Percentiles rank a stretch among this genome's conserved stretches.
Evolutionary conservation across 2,329 filamentous ascomycete genomes (phyloP).

Genomic region (Phialocephala sp.): DNA sequence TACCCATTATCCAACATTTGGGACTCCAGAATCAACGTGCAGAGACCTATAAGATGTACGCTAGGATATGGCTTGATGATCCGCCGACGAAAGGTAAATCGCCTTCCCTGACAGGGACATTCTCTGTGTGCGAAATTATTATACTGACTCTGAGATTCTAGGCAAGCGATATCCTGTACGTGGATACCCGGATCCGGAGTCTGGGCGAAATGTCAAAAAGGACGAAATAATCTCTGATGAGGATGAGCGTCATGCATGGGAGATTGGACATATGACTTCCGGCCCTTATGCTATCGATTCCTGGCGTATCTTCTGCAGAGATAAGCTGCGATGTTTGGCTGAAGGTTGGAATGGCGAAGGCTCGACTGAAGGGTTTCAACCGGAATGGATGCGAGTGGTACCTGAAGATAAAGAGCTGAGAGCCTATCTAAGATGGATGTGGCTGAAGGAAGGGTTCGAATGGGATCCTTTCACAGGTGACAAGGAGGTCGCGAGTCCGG

Average conservation of each 20-base stretch:
- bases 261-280: conserved; percentile 84
- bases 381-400: conserved; percentile 88
- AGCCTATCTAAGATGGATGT: conserved; percentile 88
- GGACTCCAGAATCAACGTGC: conserved; percentile 75
- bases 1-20: conserved; percentile 69
- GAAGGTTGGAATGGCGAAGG: conserved; percentile 68
- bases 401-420: conserved; percentile 88
- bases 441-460: conserved; percentile 83
- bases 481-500: conserved; percentile 56
- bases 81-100: conserved; percentile 59
- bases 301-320: conserved; percentile 93
- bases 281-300: conserved; percentile 86
- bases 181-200: conserved; percentile 57
- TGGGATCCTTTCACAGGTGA: conserved; percentile 79
- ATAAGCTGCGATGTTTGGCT: conserved; percentile 71
- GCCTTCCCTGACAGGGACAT: too few relatives aligned
- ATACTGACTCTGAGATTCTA: too few relatives aligned
- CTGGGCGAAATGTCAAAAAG: conserved; percentile 54
- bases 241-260: conserved; percentile 60
- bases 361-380: conserved; percentile 63
- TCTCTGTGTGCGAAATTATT: too few relatives aligned
- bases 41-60: conserved; percentile 71
- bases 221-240: conserved; percentile 55
- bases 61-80: conserved; percentile 67
- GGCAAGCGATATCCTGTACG: conserved; percentile 60